These are phyloP conservation scores for Geranium incanum DNA, from an alignment of 441 rosid species.

Conservation along the genomic window DNA sequence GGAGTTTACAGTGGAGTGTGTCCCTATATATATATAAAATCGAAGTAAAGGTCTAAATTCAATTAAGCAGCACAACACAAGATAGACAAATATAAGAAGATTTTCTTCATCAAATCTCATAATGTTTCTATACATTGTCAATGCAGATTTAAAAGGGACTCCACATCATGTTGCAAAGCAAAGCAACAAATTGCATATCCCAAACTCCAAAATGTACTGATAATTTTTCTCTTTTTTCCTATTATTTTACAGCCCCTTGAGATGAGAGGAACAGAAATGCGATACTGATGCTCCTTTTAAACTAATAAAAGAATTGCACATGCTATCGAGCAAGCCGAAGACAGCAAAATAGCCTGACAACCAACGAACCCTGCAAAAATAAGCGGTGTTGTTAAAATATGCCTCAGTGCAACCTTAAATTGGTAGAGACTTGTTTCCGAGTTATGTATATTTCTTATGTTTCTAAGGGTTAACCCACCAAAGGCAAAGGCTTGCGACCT, in stretches of 20 bases:
- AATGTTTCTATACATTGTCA: constrained; percentile 25
- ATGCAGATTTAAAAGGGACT: constrained; percentile 9
- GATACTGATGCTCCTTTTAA: constrained; percentile 30
- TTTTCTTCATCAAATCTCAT: constrained; percentile 20
- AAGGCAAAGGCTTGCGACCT: too few species aligned
- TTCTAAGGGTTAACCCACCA: too few species aligned
- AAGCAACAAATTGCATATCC: constrained; percentile 26
- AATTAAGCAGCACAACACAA: neutral
- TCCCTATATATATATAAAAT: too few species aligned
- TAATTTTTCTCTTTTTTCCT: constrained; percentile 18
- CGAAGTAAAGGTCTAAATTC: neutral
- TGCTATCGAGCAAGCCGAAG: constrained; percentile 24
- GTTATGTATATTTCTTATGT: too few species aligned
- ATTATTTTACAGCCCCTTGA: constrained; percentile 42
- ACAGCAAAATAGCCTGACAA: constrained; percentile 20
- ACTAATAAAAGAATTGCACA: constrained; percentile 54
- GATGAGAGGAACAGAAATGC: constrained; percentile 22
- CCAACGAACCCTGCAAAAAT: constrained; percentile 36
- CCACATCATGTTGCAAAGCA: constrained; percentile 21
- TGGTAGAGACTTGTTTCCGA: too few species aligned
- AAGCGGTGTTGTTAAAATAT: neutral
- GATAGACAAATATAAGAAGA: neutral
- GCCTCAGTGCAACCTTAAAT: neutral
- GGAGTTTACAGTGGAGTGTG: too few species aligned
- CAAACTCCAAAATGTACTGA: constrained; percentile 14